These are phyloP conservation scores for Crassisporium funariophilum DNA, from an alignment of 768 basidiomycete genomes.

Conservation along the genomic window DNA sequence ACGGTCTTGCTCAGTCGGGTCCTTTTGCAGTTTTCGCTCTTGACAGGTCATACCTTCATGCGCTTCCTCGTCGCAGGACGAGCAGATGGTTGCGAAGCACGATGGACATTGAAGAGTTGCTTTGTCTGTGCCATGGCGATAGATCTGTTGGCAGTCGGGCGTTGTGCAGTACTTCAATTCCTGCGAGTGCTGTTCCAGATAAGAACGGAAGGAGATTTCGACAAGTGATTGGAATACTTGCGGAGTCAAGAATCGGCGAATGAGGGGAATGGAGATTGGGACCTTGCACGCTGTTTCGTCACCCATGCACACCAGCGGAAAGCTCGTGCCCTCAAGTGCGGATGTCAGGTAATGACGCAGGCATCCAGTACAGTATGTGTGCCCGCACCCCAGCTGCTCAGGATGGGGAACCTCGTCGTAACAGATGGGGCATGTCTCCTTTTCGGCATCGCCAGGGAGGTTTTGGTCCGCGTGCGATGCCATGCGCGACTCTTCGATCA, in stretches of 20 bases:
- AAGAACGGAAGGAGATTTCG: slow-evolving; percentile 54
- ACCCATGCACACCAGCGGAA: slow-evolving; percentile 69
- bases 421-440: slow-evolving; percentile 55
- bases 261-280: slow-evolving; percentile 54
- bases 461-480: background rate
- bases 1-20: slow-evolving; percentile 43
- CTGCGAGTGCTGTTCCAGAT: slow-evolving; percentile 55
- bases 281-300: slow-evolving; percentile 53
- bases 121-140: slow-evolving; percentile 36
- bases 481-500: slow-evolving; percentile 43
- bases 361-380: slow-evolving; percentile 52
- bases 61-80: slow-evolving; percentile 47
- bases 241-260: slow-evolving; percentile 51
- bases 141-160: slow-evolving; percentile 71
- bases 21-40: slow-evolving; percentile 33
- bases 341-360: slow-evolving; percentile 48
- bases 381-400: slow-evolving; percentile 47
- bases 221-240: slow-evolving; percentile 53
- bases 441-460: slow-evolving; percentile 8
- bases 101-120: slow-evolving; percentile 49
- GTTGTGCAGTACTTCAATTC: slow-evolving; percentile 72
- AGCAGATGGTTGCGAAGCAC: slow-evolving; percentile 51
- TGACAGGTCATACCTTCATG: slow-evolving; percentile 57
- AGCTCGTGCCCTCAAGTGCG: slow-evolving; percentile 42
- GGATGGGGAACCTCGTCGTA: slow-evolving; percentile 44